phyloP scores from a whole-genome alignment of 768 basidiomycete species.

The Podaxis rugospora region DNA sequence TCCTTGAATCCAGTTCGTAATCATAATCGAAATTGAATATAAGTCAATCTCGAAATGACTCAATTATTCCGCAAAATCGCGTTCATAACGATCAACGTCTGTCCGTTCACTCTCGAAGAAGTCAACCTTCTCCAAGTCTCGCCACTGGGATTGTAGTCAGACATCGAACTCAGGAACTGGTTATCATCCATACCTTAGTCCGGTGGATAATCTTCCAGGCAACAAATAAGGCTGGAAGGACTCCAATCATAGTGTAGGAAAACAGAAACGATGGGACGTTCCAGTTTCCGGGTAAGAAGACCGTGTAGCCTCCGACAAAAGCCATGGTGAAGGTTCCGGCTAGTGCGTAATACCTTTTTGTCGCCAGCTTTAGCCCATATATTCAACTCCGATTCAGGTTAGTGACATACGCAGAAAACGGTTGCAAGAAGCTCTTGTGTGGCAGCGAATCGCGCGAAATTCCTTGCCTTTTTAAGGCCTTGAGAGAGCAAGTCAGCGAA shows the following conservation, averaged over 20 bases:
- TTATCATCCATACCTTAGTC: slow-evolving; percentile 28
- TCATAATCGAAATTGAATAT: not conserved
- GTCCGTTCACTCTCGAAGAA: slow-evolving; percentile 44
- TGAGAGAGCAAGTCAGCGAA: not conserved
- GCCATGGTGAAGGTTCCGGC: slow-evolving; percentile 41
- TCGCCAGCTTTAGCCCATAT: not conserved
- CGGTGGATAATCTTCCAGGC: slow-evolving; percentile 40
- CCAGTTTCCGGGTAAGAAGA: slow-evolving; percentile 51
- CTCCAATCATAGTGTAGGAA: slow-evolving; percentile 42
- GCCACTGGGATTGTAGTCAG: slow-evolving; percentile 28
- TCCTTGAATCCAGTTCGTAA: slow-evolving; percentile 2
- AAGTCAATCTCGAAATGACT: not conserved
- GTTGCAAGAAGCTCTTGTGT: slow-evolving; percentile 44
- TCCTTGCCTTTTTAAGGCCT: slow-evolving; percentile 42
- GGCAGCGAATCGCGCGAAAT: slow-evolving; percentile 41
- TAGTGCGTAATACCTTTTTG: slow-evolving; percentile 40
- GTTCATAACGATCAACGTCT: slow-evolving; percentile 41
- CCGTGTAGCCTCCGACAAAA: slow-evolving; percentile 43
- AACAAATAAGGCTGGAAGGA: slow-evolving; percentile 38
- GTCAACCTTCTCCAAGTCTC: slow-evolving; percentile 29
- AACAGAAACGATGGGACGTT: slow-evolving; percentile 43
- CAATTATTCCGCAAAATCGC: slow-evolving; percentile 14
- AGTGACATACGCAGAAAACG: slow-evolving; percentile 40
- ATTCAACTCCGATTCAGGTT: not conserved
- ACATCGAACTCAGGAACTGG: not conserved